Evolutionary conservation across 2,329 filamentous ascomycete species (phyloP), one percentile per base, ranked within the genome.

Genomic region (Talaromyces atroroseus): DNA sequence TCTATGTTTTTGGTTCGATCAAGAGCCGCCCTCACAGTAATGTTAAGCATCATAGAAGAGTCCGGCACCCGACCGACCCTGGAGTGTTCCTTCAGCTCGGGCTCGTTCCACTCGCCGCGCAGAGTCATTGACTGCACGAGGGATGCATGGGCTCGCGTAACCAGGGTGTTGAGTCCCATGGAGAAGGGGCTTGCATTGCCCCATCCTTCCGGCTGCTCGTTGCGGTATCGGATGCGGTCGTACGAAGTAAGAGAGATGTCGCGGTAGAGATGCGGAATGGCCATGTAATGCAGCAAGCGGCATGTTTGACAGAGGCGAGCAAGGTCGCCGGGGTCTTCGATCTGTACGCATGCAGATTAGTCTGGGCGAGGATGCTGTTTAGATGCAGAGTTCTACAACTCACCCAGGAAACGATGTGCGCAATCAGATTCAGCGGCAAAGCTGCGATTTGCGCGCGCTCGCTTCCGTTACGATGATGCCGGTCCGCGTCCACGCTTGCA

Each of bases 221-320:
- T 75, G 59, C 78, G 72, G 65, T 83, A 85, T 50, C 82, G 79
- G 26, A 85, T 81, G 40, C 79, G 78, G 50, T 78, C 72, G 65
- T 86, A 84, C 7, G 82, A 83, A 54, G 75, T 79, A 34, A 86
- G 71, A 5, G 75, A 79, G 53, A 86, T 77, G 34, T 72, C 69
- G 65, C 77, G 75, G 68, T 85, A 86, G 42, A 86, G 77, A 56
- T 80, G 81, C 20, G 83, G 83, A 2, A 85, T 72, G 34, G 80
- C 76, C 81, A 86, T 85, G 71, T 86, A 86, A 62, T 85, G 82
- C 62, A 85, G 76, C 42, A 86, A 76, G 14, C 82, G 77, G 59
- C 80, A 84, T 52, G 82, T 83, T 57, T 82, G 77, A 60, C 82
- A 84, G 53, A 84, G 68, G 58, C 81, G 76, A 32, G 82, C 81